Conservation (phyloP, 2,329 filamentous ascomycete genomes). For the Domatiomyces globalis region DNA sequence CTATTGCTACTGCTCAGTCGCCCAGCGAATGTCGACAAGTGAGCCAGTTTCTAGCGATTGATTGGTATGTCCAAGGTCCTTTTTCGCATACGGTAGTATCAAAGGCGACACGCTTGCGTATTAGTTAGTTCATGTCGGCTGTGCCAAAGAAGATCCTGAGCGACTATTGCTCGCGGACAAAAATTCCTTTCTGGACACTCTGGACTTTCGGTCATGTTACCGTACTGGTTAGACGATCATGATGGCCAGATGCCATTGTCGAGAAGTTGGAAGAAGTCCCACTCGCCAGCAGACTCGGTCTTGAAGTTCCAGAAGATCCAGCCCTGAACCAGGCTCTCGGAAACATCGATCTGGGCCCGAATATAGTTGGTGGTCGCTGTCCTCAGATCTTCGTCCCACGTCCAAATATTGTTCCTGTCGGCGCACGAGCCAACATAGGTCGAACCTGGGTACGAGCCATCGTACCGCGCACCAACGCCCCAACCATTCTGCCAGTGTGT, state of each 20-base stretch:
- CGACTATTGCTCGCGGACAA: not conserved
- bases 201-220: not conserved
- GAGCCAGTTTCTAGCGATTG: not conserved
- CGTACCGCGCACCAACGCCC: slow-evolving; percentile 40
- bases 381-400: slow-evolving; percentile 31
- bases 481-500: slow-evolving; percentile 35
- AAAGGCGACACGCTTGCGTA: not conserved
- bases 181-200: not conserved
- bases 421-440: slow-evolving; percentile 41
- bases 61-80: not conserved
- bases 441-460: slow-evolving; percentile 24
- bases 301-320: slow-evolving; percentile 40
- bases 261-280: slow-evolving; percentile 33
- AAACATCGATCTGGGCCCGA: slow-evolving; percentile 33
- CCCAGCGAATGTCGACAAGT: not conserved
- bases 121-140: not conserved
- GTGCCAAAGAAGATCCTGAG: not conserved
- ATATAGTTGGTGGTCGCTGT: slow-evolving; percentile 30
- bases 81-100: not conserved
- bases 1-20: not conserved
- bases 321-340: slow-evolving; percentile 26
- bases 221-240: not conserved
- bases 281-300: slow-evolving; percentile 35
- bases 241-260: slow-evolving; percentile 28
- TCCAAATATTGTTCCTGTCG: slow-evolving; percentile 34